These are phyloP conservation scores for Physaria fendleri DNA, from an alignment of 345 rosid species.

Conservation along the genomic window DNA sequence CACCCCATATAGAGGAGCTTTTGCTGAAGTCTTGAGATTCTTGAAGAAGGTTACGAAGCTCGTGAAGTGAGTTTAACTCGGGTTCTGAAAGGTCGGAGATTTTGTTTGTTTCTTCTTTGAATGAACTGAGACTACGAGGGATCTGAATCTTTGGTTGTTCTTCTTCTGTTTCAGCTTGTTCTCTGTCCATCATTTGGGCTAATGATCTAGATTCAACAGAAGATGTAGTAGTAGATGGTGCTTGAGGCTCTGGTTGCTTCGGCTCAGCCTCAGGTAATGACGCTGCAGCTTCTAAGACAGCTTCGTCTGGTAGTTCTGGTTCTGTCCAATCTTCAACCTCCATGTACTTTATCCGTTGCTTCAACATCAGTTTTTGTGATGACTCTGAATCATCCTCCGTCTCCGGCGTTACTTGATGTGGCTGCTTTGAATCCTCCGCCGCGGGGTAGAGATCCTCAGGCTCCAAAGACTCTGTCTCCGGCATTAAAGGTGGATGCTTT, in stretches of 20 bases:
- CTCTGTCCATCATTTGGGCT: slow-evolving; percentile 45
- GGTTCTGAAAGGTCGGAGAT: slow-evolving; percentile 47
- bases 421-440: background rate
- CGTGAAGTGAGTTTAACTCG: slow-evolving; percentile 40
- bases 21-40: slow-evolving; percentile 33
- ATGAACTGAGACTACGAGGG: slow-evolving; percentile 42
- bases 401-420: background rate
- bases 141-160: slow-evolving; percentile 28
- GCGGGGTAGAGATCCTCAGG: background rate
- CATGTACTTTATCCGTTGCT: slow-evolving; percentile 17
- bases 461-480: background rate
- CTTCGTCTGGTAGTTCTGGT: slow-evolving; percentile 27
- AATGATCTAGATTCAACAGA: slow-evolving; percentile 28
- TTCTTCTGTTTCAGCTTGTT: slow-evolving; percentile 31
- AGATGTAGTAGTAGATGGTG: background rate
- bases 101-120: slow-evolving; percentile 63
- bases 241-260: background rate
- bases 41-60: slow-evolving; percentile 38
- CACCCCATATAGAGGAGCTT: slow-evolving; percentile 59
- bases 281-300: slow-evolving; percentile 30
- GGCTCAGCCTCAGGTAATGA: slow-evolving; percentile 10
- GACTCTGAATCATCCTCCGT: background rate
- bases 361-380: slow-evolving; percentile 14
- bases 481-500: background rate
- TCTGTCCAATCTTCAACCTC: slow-evolving; percentile 32